Conservation (phyloP, 208 protist genomes). For the Trypanosoma vivax region DNA sequence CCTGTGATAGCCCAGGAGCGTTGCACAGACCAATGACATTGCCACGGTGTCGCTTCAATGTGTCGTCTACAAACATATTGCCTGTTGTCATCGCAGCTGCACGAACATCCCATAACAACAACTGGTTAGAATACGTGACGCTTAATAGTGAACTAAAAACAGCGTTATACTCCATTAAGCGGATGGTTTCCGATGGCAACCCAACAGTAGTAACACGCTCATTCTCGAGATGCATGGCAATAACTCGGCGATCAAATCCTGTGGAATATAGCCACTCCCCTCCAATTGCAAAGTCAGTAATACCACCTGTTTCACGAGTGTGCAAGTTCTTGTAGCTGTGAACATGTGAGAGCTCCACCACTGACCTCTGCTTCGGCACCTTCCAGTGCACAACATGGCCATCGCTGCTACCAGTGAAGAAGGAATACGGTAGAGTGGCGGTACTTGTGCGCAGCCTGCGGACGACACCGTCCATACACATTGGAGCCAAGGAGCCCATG, state of each 20-base stretch:
- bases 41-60: conserved; percentile 17
- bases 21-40: conserved; percentile 53
- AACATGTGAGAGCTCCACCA: conserved; percentile 24
- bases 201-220: conserved; percentile 25
- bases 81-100: conserved; percentile 27
- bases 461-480: conserved; percentile 29
- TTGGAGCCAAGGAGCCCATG: conserved; percentile 23
- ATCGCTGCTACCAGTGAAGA: conserved; percentile 51
- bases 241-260: conserved; percentile 54
- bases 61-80: conserved; percentile 21
- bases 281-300: conserved; percentile 60
- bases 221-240: conserved; percentile 35
- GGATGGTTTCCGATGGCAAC: conserved; percentile 14
- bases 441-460: conserved; percentile 29
- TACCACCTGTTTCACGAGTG: conserved; percentile 31
- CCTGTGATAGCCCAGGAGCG: conserved; percentile 43
- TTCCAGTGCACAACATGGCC: conserved; percentile 40
- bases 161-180: conserved; percentile 25
- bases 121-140: conserved; percentile 26
- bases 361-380: conserved; percentile 27
- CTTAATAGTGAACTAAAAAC: conserved; percentile 13
- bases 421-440: conserved; percentile 28
- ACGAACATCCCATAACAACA: conserved; percentile 58
- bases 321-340: conserved; percentile 37
- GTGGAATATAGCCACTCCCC: conserved; percentile 40